Base-by-base conservation (phyloP, 805 yeast genomes). In the Wickerhamiella dianesei region DNA sequence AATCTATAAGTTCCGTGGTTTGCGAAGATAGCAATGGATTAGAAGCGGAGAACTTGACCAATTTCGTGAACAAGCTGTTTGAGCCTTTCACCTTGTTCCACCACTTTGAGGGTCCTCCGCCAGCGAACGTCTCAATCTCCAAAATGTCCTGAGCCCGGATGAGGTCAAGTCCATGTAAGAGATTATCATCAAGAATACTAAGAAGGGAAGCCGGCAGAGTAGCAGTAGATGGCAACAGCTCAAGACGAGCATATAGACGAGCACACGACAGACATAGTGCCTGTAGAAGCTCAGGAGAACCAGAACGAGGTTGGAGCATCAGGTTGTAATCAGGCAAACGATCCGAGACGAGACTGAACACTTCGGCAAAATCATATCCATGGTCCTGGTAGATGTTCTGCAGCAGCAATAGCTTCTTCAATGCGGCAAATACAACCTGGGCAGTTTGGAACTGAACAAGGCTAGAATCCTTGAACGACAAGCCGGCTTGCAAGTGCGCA, bases 61-160 rank as follows among this genome's bases (percentile, higher is more conserved):
- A 64, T 4, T 76, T 73, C 0, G 88, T 77, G 61, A 85, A 86
- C 41, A 83, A 65, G 0, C 94, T 79, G 47, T 71, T 69, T 5
- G 41, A 18, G 16, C 67, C 66, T 1, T 64, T 57, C 4, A 66
- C 68, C 25, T 58, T 53, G 58, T 75, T 80, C 87, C 92, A 87
- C 95, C 95, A 88, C 62, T 79, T 83, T 29, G 77, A 70, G 44
- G 74, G 76, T 3, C 72, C 62, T 6, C 32, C 32, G 13, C 69
- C 66, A 8, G 72, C 68, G 13, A 67, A 67, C 18, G 79, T 75
- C 52, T 77, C 84, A 12, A 80, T 64, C 49, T 77, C 79, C 51
- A 87, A 67, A 49, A 75, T 76, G 41, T 71, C 70, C 45, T 57
- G 53, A 4, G 59, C 57, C 37, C 54, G 55, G 3, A 59, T 47